phyloP scores from a whole-genome alignment of 2,329 filamentous ascomycete species.

The Colletotrichum sp. region DNA sequence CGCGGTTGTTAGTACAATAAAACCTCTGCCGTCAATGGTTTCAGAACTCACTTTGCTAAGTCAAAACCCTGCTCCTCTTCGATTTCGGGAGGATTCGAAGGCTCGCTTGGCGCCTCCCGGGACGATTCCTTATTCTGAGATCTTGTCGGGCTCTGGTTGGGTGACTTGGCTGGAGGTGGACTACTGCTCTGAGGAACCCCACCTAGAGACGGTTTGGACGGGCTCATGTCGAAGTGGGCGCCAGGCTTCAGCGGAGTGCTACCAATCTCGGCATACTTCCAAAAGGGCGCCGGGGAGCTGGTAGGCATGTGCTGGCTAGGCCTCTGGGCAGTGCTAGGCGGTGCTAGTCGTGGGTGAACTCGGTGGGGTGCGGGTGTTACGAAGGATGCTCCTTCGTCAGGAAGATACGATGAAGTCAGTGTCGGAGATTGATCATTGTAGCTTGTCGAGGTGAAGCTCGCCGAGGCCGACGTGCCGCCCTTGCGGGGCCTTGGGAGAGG shows the following conservation, averaged over 20 bases:
- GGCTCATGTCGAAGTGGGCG: constrained; percentile 61
- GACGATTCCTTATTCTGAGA: constrained; percentile 24
- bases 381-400: constrained; percentile 65
- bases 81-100: constrained; percentile 29
- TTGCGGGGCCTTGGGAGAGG: constrained; percentile 65
- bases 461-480: constrained; percentile 46
- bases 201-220: constrained; percentile 51
- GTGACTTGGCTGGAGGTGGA: constrained; percentile 60
- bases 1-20: constrained; percentile 29
- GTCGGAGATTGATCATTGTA: constrained; percentile 64
- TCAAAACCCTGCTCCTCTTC: constrained; percentile 63
- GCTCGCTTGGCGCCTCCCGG: constrained; percentile 21
- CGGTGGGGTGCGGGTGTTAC: constrained; percentile 77
- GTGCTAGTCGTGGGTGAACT: constrained; percentile 76
- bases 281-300: constrained; percentile 84
- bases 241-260: constrained; percentile 70
- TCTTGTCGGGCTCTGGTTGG: constrained; percentile 55
- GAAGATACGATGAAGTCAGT: constrained; percentile 66
- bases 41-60: constrained; percentile 57
- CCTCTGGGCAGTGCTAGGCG: constrained; percentile 80
- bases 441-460: constrained; percentile 52
- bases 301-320: constrained; percentile 88
- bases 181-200: constrained; percentile 61
- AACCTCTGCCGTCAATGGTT: background rate
- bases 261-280: constrained; percentile 81